Base-by-base conservation (phyloP, 805 yeast species). In the Pichia kluyveri region DNA sequence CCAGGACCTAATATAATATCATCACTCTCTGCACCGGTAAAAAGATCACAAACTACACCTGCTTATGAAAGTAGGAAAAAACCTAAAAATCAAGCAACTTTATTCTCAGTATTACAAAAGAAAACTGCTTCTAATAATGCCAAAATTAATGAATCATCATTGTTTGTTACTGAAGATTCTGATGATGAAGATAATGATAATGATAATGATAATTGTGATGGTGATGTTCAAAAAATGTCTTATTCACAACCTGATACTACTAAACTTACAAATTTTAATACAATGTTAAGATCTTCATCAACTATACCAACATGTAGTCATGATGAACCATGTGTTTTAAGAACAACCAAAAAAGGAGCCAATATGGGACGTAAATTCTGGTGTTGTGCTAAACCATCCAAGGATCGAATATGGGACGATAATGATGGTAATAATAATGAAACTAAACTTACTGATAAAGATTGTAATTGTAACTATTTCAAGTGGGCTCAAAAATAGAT, bases 321-420 rank as follows among this genome's bases (percentile, higher is more conserved):
- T 54, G 60, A 67, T 6, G 70, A 71, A 43, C 65, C 68, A n/a
- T 70, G 80, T 34, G 60, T 69, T 5, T 52, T 78, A 42, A 65
- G 72, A 51, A 70, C 77, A 0, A 76, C 79, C 0, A 69, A 60
- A 53, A 72, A 74, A 1, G 56, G 58, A 8, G 59, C 63, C 27
- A 74, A 73, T 49, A 70, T 66, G 38, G 82, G 82, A 0, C 68
- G 64, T 46, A 74, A 71, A 52, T 79, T 79, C 53, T 79, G 82
- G 82, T 68, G 75, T 23, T 79, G 83, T 56, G 51, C 67, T 0
- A 63, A 68, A 50, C 66, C 69, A 2, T 55, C 58, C 1, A 51
- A 46, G 38, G 49, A 50, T 15, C 60, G 53, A 8, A 46, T 58
- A 2, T 63, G 67, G 68, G 34, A 47, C 2, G 70, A 70, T 19